A percentile compares a stretch with the other conserved stretches of the same genome.
These are phyloP conservation scores for Rhizopus delemar DNA, from an alignment of 371 early-diverging fungal genomes.

Conservation along the genomic window DNA sequence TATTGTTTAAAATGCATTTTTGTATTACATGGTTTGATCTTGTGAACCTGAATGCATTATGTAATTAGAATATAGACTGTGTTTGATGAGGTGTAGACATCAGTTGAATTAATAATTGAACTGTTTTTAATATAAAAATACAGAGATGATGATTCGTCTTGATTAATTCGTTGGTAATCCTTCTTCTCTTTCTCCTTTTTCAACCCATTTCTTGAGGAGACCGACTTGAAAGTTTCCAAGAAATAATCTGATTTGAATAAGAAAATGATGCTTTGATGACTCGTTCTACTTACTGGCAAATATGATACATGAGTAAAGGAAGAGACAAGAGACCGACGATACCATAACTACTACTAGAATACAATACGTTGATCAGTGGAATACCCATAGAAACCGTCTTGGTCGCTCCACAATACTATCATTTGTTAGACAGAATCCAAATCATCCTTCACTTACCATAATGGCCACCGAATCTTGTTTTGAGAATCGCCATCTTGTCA, in stretches of 20 bases:
- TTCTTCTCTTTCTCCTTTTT: constrained; percentile 37
- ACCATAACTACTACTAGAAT: constrained; percentile 42
- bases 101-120: too few relatives aligned
- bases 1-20: too few relatives aligned
- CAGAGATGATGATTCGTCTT: too few relatives aligned
- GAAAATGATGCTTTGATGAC: neutral
- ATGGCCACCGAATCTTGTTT: constrained; percentile 57
- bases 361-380: constrained; percentile 76
- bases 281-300: constrained; percentile 58
- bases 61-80: too few relatives aligned
- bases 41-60: too few relatives aligned
- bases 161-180: too few relatives aligned
- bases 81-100: too few relatives aligned
- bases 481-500: constrained; percentile 42
- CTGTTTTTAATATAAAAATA: too few relatives aligned
- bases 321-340: constrained; percentile 63
- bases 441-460: constrained; percentile 32
- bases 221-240: constrained; percentile 65
- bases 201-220: constrained; percentile 61
- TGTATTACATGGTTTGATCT: too few relatives aligned
- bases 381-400: constrained; percentile 80
- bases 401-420: constrained; percentile 70
- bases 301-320: constrained; percentile 74
- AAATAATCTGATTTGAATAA: constrained; percentile 41
- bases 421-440: neutral